A percentile compares a stretch with the other conserved stretches of the same genome.
Conservation (phyloP, 495 filamentous ascomycete genomes). For the Neurospora cerealis region DNA sequence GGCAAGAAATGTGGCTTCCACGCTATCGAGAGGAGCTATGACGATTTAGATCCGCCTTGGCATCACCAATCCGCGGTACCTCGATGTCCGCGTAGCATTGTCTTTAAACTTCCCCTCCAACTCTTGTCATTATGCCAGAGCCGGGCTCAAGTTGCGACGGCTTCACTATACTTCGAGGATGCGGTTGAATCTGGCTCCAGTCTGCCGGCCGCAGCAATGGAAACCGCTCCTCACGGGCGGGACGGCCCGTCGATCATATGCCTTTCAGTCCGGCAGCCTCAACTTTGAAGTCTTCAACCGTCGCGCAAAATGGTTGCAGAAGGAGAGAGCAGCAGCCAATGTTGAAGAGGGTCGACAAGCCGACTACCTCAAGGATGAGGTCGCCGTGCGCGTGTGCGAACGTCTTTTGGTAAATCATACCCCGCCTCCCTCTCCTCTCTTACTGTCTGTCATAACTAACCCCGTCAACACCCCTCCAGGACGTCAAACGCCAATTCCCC, state of each 20-base stretch:
- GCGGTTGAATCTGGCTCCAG: slow-evolving; percentile 18
- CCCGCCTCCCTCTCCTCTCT: neutral
- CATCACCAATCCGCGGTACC: neutral
- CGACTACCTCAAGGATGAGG: slow-evolving; percentile 89
- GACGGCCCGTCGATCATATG: slow-evolving; percentile 47
- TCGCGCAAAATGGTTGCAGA: slow-evolving; percentile 77
- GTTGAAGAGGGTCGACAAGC: slow-evolving; percentile 61
- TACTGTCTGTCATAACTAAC: neutral
- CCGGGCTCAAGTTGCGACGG: neutral
- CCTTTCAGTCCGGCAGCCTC: slow-evolving; percentile 66
- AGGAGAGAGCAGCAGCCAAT: slow-evolving; percentile 70
- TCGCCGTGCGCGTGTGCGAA: slow-evolving; percentile 76
- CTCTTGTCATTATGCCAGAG: slow-evolving; percentile 3
- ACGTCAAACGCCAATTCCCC: slow-evolving; percentile 82
- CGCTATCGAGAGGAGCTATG: neutral
- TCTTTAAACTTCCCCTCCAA: neutral
- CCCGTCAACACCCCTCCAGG: slow-evolving; percentile 35
- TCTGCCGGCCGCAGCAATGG: slow-evolving; percentile 11
- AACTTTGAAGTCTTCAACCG: slow-evolving; percentile 86
- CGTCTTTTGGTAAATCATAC: slow-evolving; percentile 58
- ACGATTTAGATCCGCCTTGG: neutral
- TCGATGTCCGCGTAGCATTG: neutral
- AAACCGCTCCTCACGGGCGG: neutral
- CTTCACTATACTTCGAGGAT: slow-evolving; percentile 13
- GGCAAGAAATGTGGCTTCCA: neutral